These are phyloP conservation scores for Phoenix roebelenii DNA, from an alignment of 176 grass and related monocot species.

Conservation along the genomic window DNA sequence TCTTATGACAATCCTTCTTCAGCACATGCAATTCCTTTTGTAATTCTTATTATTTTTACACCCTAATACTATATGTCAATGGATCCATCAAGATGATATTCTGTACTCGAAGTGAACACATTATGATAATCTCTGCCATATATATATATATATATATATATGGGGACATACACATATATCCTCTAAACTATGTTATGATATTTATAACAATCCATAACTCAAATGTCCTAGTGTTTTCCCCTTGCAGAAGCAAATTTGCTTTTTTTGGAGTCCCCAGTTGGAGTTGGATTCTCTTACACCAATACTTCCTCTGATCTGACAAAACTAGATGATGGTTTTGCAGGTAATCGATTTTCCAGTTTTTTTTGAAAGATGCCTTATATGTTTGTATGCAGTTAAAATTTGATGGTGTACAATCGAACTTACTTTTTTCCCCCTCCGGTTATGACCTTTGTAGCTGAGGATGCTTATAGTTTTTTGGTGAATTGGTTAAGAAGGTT, in stretches of 20 bases:
- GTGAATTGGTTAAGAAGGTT: conserved; percentile 56
- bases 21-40: background rate
- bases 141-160: too few species aligned
- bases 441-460: conserved; percentile 25
- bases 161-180: too few species aligned
- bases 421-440: background rate
- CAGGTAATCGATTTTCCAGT: conserved; percentile 29
- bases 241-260: conserved; percentile 67
- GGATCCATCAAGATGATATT: too few species aligned
- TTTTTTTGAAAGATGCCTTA: background rate
- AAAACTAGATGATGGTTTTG: conserved; percentile 45
- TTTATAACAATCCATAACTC: too few species aligned
- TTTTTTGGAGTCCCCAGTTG: conserved; percentile 71
- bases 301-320: conserved; percentile 62
- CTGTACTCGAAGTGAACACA: too few species aligned
- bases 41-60: conserved; percentile 2
- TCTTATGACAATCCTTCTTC: conserved; percentile 1
- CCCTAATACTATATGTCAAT: background rate
- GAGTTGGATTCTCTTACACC: conserved; percentile 81
- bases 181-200: too few species aligned
- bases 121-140: too few species aligned
- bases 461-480: conserved; percentile 60
- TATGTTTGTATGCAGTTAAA: background rate
- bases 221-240: too few species aligned
- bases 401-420: too few species aligned